Evolutionary conservation across 1,284 basidiomycete genomes (phyloP), one percentile per base, ranked within the genome.

Genomic region (Melampsora americana): DNA sequence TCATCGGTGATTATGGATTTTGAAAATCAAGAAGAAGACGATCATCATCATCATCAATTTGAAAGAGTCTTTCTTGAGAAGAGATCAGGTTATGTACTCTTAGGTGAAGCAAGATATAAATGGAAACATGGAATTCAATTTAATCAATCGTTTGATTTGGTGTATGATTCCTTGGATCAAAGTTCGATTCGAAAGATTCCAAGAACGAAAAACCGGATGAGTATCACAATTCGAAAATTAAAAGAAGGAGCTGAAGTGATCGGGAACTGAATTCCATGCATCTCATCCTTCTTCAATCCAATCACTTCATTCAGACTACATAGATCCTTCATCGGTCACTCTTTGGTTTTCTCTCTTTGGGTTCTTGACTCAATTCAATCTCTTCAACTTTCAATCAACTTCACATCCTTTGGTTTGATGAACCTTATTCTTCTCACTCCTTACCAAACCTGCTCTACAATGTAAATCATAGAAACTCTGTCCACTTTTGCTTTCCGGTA

Each of bases 221-320:
- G 90, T 80, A 85, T 92, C 66, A 92, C 91, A 5, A 89, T 91
- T 82, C 85, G 91, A 61, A 90, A 90, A 89, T 80, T 92, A 66
- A 85, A 91, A 14, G 87, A 89, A 26, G 90, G 90, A 0, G 64
- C 65, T n/a, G 72, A 74, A 28, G 18, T 74, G 12, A 39, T 74
- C 1, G 50, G 50, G 3, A 5, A 53, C n/a, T 23, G 50, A 18
- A 4, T 18, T 20, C 16, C 4, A 53, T 23, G 5, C 3, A 53
- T 53, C 50, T 20, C 5, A 4, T 4, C 14, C 50, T 5, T 18
- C 50, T 5, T 53, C 50, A 5, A 5, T 4, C 4, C 5, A 12
- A 12, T 53, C 50, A 3, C 5, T 20, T 3, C 2, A 53, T 35
- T 9, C 35, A 35, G 9, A 35, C 35, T 35, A 35, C 9, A 35